phyloP scores from a whole-genome alignment of 495 filamentous ascomycete genomes.

The Aspergillus bertholletiae region DNA sequence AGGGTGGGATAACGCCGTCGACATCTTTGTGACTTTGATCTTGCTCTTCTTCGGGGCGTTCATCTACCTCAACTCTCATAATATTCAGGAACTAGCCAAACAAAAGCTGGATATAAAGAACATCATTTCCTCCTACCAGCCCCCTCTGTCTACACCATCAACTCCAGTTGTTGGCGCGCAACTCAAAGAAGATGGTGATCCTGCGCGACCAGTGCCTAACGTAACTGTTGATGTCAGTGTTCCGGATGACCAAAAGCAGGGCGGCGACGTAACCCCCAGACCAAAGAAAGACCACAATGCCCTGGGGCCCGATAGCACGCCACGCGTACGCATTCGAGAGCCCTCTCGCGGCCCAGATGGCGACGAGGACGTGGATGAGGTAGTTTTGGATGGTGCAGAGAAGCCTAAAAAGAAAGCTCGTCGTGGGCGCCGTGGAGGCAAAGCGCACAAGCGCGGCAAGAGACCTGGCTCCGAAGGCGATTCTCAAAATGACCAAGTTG shows the following conservation, averaged over 20 bases:
- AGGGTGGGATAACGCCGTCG: slow-evolving; percentile 48
- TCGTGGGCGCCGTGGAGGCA: slow-evolving; percentile 78
- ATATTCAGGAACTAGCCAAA: slow-evolving; percentile 45
- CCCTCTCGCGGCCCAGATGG: slow-evolving; percentile 36
- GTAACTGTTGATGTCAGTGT: slow-evolving; percentile 36
- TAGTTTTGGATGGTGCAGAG: slow-evolving; percentile 33
- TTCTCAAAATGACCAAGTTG: slow-evolving; percentile 38
- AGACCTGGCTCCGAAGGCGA: slow-evolving; percentile 44
- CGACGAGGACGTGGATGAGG: slow-evolving; percentile 37
- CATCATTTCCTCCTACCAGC: slow-evolving; percentile 43
- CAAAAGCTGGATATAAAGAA: slow-evolving; percentile 53
- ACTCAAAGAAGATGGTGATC: slow-evolving; percentile 23
- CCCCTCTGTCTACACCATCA: slow-evolving; percentile 40
- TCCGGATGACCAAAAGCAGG: slow-evolving; percentile 12
- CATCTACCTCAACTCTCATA: slow-evolving; percentile 48
- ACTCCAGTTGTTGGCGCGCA: slow-evolving; percentile 34
- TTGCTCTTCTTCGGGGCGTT: slow-evolving; percentile 44
- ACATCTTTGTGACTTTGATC: slow-evolving; percentile 47
- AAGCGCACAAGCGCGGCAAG: slow-evolving; percentile 63
- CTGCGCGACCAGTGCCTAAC: slow-evolving; percentile 22
- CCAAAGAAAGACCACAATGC: slow-evolving; percentile 20
- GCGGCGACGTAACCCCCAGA: slow-evolving; percentile 23
- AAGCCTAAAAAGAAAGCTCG: slow-evolving; percentile 77
- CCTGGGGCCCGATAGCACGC: slow-evolving; percentile 18
- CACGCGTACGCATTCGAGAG: slow-evolving; percentile 42